Conservation (phyloP, 768 basidiomycete species). For the Agrocybe praecox region DNA sequence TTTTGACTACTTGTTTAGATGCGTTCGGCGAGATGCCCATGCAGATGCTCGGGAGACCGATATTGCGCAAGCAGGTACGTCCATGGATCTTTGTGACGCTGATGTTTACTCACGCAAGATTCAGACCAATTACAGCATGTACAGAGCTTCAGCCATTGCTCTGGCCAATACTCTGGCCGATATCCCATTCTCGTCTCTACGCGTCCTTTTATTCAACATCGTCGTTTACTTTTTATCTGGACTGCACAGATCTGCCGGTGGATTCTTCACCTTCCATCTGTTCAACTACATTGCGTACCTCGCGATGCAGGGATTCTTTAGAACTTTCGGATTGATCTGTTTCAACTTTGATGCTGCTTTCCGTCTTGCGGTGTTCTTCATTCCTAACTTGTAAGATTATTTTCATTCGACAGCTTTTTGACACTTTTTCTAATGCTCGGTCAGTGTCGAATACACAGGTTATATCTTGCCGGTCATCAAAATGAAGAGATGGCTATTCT, state of each 20-base stretch:
- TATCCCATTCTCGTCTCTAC: conserved; percentile 64
- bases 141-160: conserved; percentile 65
- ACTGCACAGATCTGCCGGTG: conserved; percentile 44
- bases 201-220: conserved; percentile 62
- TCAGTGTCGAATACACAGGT: conserved; percentile 64
- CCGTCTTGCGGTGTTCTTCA: conserved; percentile 63
- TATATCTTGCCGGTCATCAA: conserved; percentile 67
- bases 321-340: conserved; percentile 62
- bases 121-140: conserved; percentile 66
- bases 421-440: neutral
- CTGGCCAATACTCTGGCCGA: conserved; percentile 71
- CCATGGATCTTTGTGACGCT: neutral
- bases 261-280: conserved; percentile 62
- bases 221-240: conserved; percentile 71
- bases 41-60: conserved; percentile 82
- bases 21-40: conserved; percentile 77
- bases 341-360: conserved; percentile 49
- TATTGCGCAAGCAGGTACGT: conserved; percentile 62
- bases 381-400: conserved; percentile 65
- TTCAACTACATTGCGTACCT: conserved; percentile 67
- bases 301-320: conserved; percentile 84
- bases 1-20: conserved; percentile 70
- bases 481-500: conserved; percentile 86
- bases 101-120: too few species aligned
- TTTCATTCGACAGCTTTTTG: neutral